Evolutionary conservation across 495 filamentous ascomycete species (phyloP), one percentile per base, ranked within the genome.

Genomic region (Hamigera avellanea): DNA sequence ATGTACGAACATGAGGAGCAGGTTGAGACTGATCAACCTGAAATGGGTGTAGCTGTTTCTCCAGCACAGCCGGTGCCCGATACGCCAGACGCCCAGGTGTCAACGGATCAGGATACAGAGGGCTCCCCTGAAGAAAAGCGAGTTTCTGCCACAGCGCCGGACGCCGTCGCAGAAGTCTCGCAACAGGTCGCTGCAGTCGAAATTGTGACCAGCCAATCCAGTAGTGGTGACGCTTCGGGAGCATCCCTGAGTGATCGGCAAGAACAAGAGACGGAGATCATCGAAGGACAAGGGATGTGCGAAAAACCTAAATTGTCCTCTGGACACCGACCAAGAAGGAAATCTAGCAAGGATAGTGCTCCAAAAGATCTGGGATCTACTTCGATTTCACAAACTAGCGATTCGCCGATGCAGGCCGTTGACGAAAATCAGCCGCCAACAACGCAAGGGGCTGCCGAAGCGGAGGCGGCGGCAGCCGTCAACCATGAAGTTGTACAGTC

Each of bases 1-100:
- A 64, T 64, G 57, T 61, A 64, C 33, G 64, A 65, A 38, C 50
- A 58, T 37, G 61, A 66, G 10, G 58, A 61, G 40, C 53, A 48
- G 0, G 8, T 16, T 15, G 15, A 32, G 10, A 15, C 30, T 17
- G 30, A 15, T 6, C 13, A 32, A 17, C 30, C 8, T 6, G 30
- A 32, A 32, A 16, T 16, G 2, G 30, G 30, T 9, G 16, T 32
- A 8, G n/a, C 30, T 17, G 27, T 16, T 14, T 15, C 30, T 6
- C 8, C 8, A 16, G 30, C 9, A 10, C n/a, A 14, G 17, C 5
- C 14, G 5, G 27, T 6, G 14, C 14, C 6, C 6, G n/a, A 12
- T 14, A 5, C 5, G 27, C n/a, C 27, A 8, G 30, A 18, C 12
- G 10, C 5, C 6, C 18, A 35, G 17, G 33, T n/a, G 12, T 7